A percentile compares a stretch with the other conserved stretches of the same genome.
Conservation (phyloP, 192 early-diverging fungal species). For the Allomyces macrogynus region DNA sequence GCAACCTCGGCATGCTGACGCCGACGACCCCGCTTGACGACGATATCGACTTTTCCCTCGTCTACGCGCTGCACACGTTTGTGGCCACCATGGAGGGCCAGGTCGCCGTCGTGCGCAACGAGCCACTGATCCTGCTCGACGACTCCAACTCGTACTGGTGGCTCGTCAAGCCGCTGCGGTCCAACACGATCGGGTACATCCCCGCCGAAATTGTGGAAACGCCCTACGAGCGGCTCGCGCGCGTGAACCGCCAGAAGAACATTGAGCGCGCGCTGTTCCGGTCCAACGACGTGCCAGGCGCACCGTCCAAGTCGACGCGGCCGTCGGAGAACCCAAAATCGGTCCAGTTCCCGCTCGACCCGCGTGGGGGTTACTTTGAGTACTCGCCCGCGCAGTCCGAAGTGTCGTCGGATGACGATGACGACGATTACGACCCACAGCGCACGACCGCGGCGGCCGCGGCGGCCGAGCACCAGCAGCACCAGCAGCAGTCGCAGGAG, state of each 20-base stretch:
- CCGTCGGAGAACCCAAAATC: background rate
- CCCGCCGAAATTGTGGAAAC: constrained; percentile 59
- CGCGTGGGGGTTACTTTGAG: background rate
- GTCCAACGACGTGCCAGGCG: background rate
- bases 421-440: background rate
- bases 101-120: constrained; percentile 55
- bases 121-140: constrained; percentile 57
- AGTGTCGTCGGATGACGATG: background rate
- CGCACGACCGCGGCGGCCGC: too few relatives aligned
- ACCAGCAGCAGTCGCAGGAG: too few relatives aligned
- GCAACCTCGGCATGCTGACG: background rate
- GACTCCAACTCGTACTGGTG: constrained; percentile 75
- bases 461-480: too few relatives aligned
- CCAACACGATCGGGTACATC: constrained; percentile 60
- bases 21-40: constrained; percentile 18
- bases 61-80: constrained; percentile 74
- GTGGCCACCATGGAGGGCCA: constrained; percentile 67
- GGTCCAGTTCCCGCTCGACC: background rate
- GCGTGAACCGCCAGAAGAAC: constrained; percentile 55
- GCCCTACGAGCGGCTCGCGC: constrained; percentile 53
- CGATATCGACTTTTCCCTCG: constrained; percentile 51
- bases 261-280: constrained; percentile 17
- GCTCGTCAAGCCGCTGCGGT: constrained; percentile 46
- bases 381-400: background rate
- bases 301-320: background rate